phyloP scores from a whole-genome alignment of 1,284 basidiomycete species.

The Boletus smithii region DNA sequence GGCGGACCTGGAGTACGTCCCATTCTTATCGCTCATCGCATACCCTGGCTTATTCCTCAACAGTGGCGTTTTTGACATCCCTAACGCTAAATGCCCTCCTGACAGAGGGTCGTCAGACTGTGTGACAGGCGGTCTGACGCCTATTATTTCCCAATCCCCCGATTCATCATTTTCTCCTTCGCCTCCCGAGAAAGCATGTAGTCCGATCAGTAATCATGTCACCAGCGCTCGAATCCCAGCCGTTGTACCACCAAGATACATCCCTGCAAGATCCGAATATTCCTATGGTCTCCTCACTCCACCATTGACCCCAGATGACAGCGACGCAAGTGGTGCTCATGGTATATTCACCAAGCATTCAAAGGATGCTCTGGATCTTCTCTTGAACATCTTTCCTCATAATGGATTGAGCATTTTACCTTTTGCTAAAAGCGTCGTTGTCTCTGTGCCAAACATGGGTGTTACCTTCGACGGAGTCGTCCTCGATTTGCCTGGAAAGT shows the following conservation, averaged over 20 bases:
- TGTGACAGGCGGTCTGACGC: slow-evolving; percentile 86
- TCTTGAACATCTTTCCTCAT: slow-evolving; percentile 71
- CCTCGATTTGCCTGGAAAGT: slow-evolving; percentile 63
- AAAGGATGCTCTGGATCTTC: slow-evolving; percentile 68
- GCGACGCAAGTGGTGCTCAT: slow-evolving; percentile 34
- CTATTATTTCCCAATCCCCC: slow-evolving; percentile 47
- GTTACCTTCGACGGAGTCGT: slow-evolving; percentile 72
- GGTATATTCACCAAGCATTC: slow-evolving; percentile 40
- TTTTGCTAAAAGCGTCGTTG: slow-evolving; percentile 67
- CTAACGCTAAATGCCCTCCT: slow-evolving; percentile 85
- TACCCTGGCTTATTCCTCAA: slow-evolving; percentile 7
- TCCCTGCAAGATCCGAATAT: slow-evolving; percentile 39
- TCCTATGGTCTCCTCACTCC: slow-evolving; percentile 36
- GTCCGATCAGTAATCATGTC: slow-evolving; percentile 34
- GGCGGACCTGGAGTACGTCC: slow-evolving; percentile 75
- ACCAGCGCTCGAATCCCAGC: slow-evolving; percentile 27
- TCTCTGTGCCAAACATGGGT: slow-evolving; percentile 63
- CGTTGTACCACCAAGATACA: slow-evolving; percentile 42
- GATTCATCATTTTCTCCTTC: slow-evolving; percentile 39
- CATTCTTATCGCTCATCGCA: background rate
- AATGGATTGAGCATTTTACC: slow-evolving; percentile 63
- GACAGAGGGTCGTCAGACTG: slow-evolving; percentile 86
- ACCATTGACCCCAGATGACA: slow-evolving; percentile 37
- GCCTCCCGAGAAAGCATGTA: slow-evolving; percentile 36
- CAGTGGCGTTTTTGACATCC: slow-evolving; percentile 91